Percentiles rank a stretch among this genome's conserved stretches.
These are phyloP conservation scores for Apiospora rasikravindrae DNA, from an alignment of 2,329 filamentous ascomycete genomes.

Conservation along the genomic window DNA sequence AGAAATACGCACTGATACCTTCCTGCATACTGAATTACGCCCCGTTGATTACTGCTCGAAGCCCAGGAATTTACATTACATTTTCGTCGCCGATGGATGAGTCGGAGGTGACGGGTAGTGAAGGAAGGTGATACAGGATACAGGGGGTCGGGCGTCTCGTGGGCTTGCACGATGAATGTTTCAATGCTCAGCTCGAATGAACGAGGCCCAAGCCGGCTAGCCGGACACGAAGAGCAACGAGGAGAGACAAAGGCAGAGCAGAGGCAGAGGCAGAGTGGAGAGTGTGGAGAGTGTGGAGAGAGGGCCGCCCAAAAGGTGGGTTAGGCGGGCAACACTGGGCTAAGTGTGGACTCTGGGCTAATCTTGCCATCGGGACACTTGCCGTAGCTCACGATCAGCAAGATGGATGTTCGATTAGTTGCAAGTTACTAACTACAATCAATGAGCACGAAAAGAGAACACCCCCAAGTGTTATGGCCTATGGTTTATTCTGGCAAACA, in stretches of 20 bases:
- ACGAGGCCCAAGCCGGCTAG: slow-evolving; percentile 8
- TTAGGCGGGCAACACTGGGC: slow-evolving; percentile 14
- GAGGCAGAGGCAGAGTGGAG: not conserved
- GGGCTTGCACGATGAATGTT: not conserved
- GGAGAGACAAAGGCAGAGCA: not conserved
- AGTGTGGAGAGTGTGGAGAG: slow-evolving; percentile 9
- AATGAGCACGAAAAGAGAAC: not conserved
- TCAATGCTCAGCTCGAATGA: slow-evolving; percentile 1
- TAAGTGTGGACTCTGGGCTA: not conserved
- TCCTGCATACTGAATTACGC: not conserved
- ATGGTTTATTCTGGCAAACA: not conserved
- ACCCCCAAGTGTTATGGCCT: not conserved
- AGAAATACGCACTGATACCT: not conserved
- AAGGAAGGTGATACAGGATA: not conserved
- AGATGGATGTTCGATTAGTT: not conserved
- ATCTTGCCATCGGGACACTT: not conserved
- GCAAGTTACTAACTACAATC: not conserved
- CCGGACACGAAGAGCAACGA: slow-evolving; percentile 13
- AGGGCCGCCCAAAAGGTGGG: not conserved
- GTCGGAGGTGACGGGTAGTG: not conserved
- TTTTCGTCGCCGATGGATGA: not conserved
- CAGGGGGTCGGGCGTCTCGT: slow-evolving; percentile 10
- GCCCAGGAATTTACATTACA: not conserved
- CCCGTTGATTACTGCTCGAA: not conserved
- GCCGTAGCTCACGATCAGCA: not conserved